Evolutionary conservation across 169 alveolate genomes (phyloP), one percentile per base, ranked within the genome.

Genomic region (Cryptosporidium sp.): DNA sequence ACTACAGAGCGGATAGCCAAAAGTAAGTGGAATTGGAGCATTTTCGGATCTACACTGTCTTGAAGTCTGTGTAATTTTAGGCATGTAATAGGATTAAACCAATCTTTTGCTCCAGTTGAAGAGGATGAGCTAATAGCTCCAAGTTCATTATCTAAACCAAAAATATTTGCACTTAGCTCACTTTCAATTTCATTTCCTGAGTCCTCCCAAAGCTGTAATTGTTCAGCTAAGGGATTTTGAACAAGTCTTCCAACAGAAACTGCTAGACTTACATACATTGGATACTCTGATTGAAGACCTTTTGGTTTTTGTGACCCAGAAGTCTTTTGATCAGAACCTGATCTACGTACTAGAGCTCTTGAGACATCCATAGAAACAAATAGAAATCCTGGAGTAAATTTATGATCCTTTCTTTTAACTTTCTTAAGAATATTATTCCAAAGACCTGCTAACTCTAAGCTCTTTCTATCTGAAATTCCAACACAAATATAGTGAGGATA

Each of bases 191-290:
- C 75, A 70, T 91, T 92, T 35, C 84, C 68, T 10, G 91, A 69
- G 29, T 92, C 95, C 14, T 58, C 91, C 95, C 96, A 94, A n/a
- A 95, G 91, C 56, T 93, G 94, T 10, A 95, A 84, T 3, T 92
- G 93, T 85, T 95, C 97, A 70, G 92, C 95, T 69, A 93, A 72
- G 3, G 97, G 96, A 42, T 94, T 93, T 71, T 93, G 95, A 37
- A 86, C 75, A 70, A 85, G 91, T 85, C 97, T 93, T 23, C 95
- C 97, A 26, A 94, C 85, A n/a, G 96, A 93, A 48, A 94, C 73
- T 2, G 96, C 96, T 86, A 93, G 84, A 62, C 70, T 91, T 31
- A 85, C 70, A 65, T 70, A 42, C 62, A 71, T 70, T 45, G 87
- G 85, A 31, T 60, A 62, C 7, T 85, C 92, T 12, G 91, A 85